Evolutionary conservation across 805 yeast genomes (phyloP), one percentile per base, ranked within the genome.

Genomic region (Candida maesae): DNA sequence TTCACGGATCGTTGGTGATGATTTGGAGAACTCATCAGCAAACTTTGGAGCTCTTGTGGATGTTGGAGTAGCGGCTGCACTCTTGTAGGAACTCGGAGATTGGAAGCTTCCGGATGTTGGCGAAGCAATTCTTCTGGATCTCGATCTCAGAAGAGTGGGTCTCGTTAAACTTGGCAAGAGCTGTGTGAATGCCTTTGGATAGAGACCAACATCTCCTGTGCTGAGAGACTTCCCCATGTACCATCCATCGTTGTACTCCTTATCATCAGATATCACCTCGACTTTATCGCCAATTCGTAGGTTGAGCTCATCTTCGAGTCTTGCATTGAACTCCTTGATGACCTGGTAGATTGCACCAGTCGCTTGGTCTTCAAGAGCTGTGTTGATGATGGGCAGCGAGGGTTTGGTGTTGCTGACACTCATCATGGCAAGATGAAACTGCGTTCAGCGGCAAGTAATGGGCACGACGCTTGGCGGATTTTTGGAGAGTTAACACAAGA

Each of bases 201-300:
- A 93, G 31, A 91, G 67, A 0, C 99, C 99, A 11, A 87, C 91
- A 39, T 76, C 74, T 39, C 78, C 76, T 0, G 91, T 80, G 36
- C 75, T 57, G 36, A 87, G 58, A 52, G 90, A 90, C 45, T 78
- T 80, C 4, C 96, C 96, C 74, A 86, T 84, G 58, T 83, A 93
- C 99, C 99, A 93, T 14, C 98, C 97, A 63, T 93, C 98, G 53
- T 86, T 84, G 62, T 84, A 93, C 56, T 87, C 96, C 47, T 82
- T 76, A 64, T 93, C 99, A 63, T 89, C 96, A 33, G 95, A 87
- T 17, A 93, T 77, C 7, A 93, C 87, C 60, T 88, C 95, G 42
- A 93, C 73, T 46, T 78, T 80, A 59, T 93, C 97, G 20, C 97
- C 98, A 10, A 82, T 76, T 35, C 70, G 73, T 51, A 93, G 71